These are phyloP conservation scores for Phytophthora cactorum DNA, from an alignment of 352 stramenopile species.

Conservation along the genomic window DNA sequence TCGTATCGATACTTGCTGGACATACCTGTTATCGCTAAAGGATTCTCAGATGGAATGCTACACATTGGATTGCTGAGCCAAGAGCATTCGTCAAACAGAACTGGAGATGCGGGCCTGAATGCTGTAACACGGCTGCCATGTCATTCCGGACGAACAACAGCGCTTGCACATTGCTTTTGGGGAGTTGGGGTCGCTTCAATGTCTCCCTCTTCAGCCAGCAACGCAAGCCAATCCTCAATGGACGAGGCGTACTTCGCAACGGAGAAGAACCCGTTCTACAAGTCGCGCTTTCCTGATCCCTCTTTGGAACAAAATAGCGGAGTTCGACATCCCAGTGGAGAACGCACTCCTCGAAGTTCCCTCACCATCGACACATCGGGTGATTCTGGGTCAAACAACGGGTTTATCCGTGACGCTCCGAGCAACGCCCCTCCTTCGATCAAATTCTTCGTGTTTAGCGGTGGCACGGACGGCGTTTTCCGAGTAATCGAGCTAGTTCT, in stretches of 20 bases:
- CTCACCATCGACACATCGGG: slow-evolving; percentile 5
- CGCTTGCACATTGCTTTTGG: slow-evolving; percentile 60
- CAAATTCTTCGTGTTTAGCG: slow-evolving; percentile 75
- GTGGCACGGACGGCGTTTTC: slow-evolving; percentile 64
- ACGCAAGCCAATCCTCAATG: slow-evolving; percentile 7
- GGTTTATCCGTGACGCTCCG: neutral
- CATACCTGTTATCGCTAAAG: slow-evolving; percentile 58
- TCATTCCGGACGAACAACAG: slow-evolving; percentile 51
- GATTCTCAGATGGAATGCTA: slow-evolving; percentile 56
- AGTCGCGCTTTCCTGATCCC: slow-evolving; percentile 47
- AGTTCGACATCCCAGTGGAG: slow-evolving; percentile 34
- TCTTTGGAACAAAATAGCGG: slow-evolving; percentile 39
- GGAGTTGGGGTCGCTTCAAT: slow-evolving; percentile 1
- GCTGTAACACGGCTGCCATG: slow-evolving; percentile 30
- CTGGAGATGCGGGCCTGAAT: slow-evolving; percentile 4
- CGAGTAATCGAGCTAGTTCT: slow-evolving; percentile 62
- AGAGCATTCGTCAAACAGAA: slow-evolving; percentile 25
- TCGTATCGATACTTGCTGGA: slow-evolving; percentile 56
- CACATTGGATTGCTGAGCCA: slow-evolving; percentile 35
- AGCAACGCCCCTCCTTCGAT: slow-evolving; percentile 31
- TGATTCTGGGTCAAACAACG: slow-evolving; percentile 1
- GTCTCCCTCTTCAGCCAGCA: slow-evolving; percentile 1
- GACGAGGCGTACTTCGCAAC: slow-evolving; percentile 41
- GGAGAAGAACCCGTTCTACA: slow-evolving; percentile 72
- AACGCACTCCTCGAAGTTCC: neutral